Evolutionary conservation across 306 rosid genomes (phyloP).

Genomic region (Quercus mongolica): DNA sequence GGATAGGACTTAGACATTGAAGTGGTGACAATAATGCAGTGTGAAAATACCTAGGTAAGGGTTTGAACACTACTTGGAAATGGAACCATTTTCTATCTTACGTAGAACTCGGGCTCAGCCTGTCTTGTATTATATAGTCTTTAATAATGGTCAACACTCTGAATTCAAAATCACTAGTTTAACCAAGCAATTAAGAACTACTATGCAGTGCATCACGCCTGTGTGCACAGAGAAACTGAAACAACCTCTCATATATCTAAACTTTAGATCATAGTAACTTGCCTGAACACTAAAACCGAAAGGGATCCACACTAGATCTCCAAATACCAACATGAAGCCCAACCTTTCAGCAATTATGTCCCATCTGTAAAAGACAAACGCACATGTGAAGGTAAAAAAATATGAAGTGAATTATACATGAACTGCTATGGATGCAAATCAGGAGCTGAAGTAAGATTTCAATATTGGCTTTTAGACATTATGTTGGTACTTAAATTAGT

Average conservation of each 20-base stretch:
- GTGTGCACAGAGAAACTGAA: constrained; percentile 4
- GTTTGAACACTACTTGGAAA: not conserved
- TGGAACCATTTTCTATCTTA: not conserved
- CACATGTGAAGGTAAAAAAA: not conserved
- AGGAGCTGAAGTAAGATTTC: not conserved
- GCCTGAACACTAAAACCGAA: constrained; percentile 94
- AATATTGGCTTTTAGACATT: not conserved
- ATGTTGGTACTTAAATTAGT: not conserved
- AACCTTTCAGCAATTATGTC: constrained; percentile 96
- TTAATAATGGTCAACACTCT: not conserved
- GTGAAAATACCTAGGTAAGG: not conserved
- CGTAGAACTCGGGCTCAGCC: not conserved
- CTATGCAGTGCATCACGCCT: not conserved
- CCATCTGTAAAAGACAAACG: constrained; percentile 59
- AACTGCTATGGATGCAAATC: not conserved
- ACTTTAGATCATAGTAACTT: constrained; percentile 15
- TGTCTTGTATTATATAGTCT: not conserved
- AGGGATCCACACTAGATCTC: constrained; percentile 98
- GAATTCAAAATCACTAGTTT: not conserved
- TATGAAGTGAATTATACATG: not conserved
- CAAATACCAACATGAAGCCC: constrained; percentile 96
- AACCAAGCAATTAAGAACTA: not conserved
- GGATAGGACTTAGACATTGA: not conserved
- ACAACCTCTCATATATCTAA: constrained; percentile 5
- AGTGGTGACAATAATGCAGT: not conserved